A percentile compares a stretch with the other conserved stretches of the same genome.
These are phyloP conservation scores for Ampelocalamus luodianensis DNA, from an alignment of 176 grass and related monocot genomes.

Conservation along the genomic window DNA sequence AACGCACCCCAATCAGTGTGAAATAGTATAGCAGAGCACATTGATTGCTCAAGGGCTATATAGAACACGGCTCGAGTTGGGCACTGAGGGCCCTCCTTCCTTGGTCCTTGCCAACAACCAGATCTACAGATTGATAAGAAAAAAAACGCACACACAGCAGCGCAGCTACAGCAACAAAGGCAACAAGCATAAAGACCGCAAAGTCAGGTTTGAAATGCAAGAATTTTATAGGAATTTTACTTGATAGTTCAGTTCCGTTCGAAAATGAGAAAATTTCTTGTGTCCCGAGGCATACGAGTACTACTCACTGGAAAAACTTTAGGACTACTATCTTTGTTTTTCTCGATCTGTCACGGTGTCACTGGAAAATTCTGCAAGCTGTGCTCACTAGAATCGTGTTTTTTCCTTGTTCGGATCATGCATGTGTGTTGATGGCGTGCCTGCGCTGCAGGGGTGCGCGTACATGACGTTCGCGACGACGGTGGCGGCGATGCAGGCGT, in stretches of 20 bases:
- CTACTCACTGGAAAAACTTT: too few species aligned
- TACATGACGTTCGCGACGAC: conserved; percentile 70
- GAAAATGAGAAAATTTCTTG: too few species aligned
- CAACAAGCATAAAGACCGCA: too few species aligned
- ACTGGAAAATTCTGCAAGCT: neutral
- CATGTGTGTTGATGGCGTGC: neutral
- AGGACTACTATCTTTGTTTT: neutral
- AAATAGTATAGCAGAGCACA: neutral
- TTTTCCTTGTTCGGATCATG: neutral
- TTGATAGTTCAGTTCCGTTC: too few species aligned
- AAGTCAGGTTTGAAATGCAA: too few species aligned
- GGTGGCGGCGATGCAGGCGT: conserved; percentile 68
- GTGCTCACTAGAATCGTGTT: neutral
- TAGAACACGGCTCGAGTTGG: neutral
- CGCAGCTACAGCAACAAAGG: too few species aligned
- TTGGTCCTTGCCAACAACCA: neutral
- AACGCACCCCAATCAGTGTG: neutral
- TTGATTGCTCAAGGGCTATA: conserved; percentile 19
- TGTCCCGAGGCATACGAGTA: too few species aligned
- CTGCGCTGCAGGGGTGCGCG: conserved; percentile 35
- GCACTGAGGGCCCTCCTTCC: too few species aligned
- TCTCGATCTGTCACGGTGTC: neutral
- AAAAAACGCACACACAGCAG: neutral
- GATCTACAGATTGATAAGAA: neutral
- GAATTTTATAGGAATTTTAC: too few species aligned